Conservation (phyloP, 129 eudicot genomes). For the Lactuca sativa region DNA sequence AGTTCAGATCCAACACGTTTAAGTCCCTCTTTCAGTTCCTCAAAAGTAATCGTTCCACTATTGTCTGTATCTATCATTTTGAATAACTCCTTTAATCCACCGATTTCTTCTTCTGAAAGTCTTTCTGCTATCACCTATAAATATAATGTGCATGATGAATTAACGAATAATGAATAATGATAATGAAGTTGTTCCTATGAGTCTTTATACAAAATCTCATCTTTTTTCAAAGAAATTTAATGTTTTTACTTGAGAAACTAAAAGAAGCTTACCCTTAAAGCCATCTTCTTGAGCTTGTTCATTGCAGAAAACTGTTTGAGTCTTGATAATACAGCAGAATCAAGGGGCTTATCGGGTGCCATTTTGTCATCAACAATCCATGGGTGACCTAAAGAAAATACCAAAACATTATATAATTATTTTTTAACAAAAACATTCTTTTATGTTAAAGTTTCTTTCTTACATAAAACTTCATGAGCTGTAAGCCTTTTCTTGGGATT, state of each 20-base stretch:
- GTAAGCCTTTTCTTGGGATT: slow-evolving; percentile 85
- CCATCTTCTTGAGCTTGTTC: slow-evolving; percentile 98
- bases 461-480: slow-evolving; percentile 93
- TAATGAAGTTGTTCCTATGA: too few relatives aligned
- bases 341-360: slow-evolving; percentile 94
- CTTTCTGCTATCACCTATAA: slow-evolving; percentile 86
- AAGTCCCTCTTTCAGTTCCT: slow-evolving; percentile 85
- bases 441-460: slow-evolving; percentile 27
- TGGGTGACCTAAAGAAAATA: slow-evolving; percentile 64
- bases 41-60: slow-evolving; percentile 88
- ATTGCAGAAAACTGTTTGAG: slow-evolving; percentile 91
- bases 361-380: slow-evolving; percentile 91
- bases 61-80: slow-evolving; percentile 85
- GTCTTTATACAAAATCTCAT: slow-evolving; percentile 7
- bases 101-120: slow-evolving; percentile 95
- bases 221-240: slow-evolving; percentile 3
- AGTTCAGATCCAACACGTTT: slow-evolving; percentile 82
- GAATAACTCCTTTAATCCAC: slow-evolving; percentile 88
- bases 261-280: slow-evolving; percentile 89
- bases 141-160: neutral
- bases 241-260: too few relatives aligned
- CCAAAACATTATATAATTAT: neutral
- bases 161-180: too few relatives aligned
- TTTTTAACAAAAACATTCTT: neutral
- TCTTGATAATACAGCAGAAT: slow-evolving; percentile 91